phyloP scores from a whole-genome alignment of 2,329 filamentous ascomycete species.

The Trichoderma gracile region DNA sequence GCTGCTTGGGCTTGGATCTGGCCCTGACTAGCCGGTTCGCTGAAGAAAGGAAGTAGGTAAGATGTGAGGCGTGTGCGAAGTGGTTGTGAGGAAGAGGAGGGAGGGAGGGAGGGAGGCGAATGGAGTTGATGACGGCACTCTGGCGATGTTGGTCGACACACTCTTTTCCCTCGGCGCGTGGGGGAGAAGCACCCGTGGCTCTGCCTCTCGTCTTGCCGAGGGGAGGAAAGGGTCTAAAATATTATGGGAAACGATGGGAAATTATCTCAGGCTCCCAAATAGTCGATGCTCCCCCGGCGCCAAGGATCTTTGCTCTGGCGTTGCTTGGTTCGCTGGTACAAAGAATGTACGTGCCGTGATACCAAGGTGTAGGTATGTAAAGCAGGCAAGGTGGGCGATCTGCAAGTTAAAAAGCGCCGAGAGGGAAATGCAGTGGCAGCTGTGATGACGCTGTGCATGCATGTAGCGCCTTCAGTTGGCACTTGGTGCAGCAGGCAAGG shows the following conservation, averaged over 20 bases:
- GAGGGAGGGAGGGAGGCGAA: too few species aligned
- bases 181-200: slow-evolving; percentile 2
- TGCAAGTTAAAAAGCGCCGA: slow-evolving; percentile 14
- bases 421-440: slow-evolving; percentile 11
- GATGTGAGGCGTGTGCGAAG: slow-evolving; percentile 5
- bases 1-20: slow-evolving; percentile 5
- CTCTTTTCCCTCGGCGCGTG: background rate
- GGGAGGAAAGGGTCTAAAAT: slow-evolving; percentile 22
- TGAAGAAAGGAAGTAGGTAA: slow-evolving; percentile 5
- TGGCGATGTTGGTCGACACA: too few species aligned
- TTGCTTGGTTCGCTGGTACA: slow-evolving; percentile 4
- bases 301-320: slow-evolving; percentile 16
- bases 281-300: slow-evolving; percentile 22
- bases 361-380: slow-evolving; percentile 8
- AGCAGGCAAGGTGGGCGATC: background rate
- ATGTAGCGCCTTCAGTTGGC: background rate
- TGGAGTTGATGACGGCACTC: too few species aligned
- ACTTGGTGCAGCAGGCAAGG: too few species aligned
- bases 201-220: background rate
- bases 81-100: background rate
- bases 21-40: slow-evolving; percentile 22
- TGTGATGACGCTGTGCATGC: slow-evolving; percentile 18
- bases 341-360: slow-evolving; percentile 14
- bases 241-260: slow-evolving; percentile 23
- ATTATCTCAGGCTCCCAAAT: slow-evolving; percentile 19